Evolutionary conservation across 2,329 filamentous ascomycete species (phyloP), one percentile per base, ranked within the genome.

Genomic region (Alternaria postmessia): DNA sequence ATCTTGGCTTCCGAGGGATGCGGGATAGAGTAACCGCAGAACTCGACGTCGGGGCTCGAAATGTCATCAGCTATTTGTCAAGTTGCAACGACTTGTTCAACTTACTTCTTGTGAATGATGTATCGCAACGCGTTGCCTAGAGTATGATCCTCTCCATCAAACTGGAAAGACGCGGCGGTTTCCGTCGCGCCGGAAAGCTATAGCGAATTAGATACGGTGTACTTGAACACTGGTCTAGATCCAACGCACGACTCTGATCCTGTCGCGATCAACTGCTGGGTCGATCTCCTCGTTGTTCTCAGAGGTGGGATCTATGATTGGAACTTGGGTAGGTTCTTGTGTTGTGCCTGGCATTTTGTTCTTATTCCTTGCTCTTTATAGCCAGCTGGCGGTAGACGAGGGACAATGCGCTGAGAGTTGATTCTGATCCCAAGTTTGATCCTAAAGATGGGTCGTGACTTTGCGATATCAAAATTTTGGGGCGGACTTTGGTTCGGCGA

Each of bases 101-200:
- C 88, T 67, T 83, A 97, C 94, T 99, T 99, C 82, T 98, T 98
- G 92, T 97, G 97, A 73, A 99, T 96, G 65, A 97, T 91, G 77
- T 94, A 98, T 74, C 95, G 87, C 70, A 99, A 82, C 9, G 94
- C 93, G 80, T 99, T 99, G 28, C 95, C 95, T 53, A 99, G 84
- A 0, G 95, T 99, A 80, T 99, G 95, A 43, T 96, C 93, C 82
- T 99, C 95, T 46, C 92, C 89, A 61, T 91, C 88, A 72, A 99
- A 96, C 77, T 98, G 92, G 77, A 98, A 99, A 16, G 93, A 97
- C 30, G 95, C 95, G 5, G 94, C 94, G 8, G 91, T 94, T 51
- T 94, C 91, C 16, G 80, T 91, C 56, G 92, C 91, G 48, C 94
- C 94, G 36, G 93, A 91, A 28, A 97, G 84, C 94, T 97, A 57